Conservation (phyloP, 2,329 filamentous ascomycete species). For the Diaporthe ilicicola region DNA sequence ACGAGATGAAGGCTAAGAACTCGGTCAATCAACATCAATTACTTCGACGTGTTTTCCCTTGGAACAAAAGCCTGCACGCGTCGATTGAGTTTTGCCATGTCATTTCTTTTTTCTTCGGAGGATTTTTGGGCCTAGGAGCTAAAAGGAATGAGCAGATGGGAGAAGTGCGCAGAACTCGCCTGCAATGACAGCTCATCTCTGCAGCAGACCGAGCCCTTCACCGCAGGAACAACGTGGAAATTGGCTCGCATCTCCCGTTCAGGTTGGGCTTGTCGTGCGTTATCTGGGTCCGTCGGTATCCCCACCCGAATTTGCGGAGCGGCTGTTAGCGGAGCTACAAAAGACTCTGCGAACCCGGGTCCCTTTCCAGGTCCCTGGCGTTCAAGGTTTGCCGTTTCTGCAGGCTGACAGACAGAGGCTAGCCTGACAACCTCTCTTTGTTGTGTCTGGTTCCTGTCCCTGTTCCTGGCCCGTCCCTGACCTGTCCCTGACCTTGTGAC, state of each 20-base stretch:
- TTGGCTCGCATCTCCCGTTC: conserved; percentile 24
- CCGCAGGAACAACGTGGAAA: conserved; percentile 25
- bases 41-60: conserved; percentile 10
- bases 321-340: conserved; percentile 29
- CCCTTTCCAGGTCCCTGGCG: neutral
- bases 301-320: conserved; percentile 22
- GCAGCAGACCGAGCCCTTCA: conserved; percentile 18
- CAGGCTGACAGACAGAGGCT: conserved; percentile 15
- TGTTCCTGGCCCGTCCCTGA: conserved; percentile 5
- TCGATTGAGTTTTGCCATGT: neutral
- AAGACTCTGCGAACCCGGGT: conserved; percentile 5
- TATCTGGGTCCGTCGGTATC: conserved; percentile 20
- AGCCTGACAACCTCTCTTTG: conserved; percentile 7
- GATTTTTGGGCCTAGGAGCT: neutral
- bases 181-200: conserved; percentile 27
- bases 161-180: neutral
- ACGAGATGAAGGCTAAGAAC: conserved; percentile 18
- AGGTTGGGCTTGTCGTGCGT: conserved; percentile 6
- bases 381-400: conserved; percentile 16
- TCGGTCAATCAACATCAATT: conserved; percentile 1
- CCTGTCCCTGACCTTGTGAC: neutral
- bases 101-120: neutral
- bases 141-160: neutral
- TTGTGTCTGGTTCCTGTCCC: conserved; percentile 12
- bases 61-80: neutral